Conservation (phyloP, 495 filamentous ascomycete species). For the Haplographium delicatum region DNA sequence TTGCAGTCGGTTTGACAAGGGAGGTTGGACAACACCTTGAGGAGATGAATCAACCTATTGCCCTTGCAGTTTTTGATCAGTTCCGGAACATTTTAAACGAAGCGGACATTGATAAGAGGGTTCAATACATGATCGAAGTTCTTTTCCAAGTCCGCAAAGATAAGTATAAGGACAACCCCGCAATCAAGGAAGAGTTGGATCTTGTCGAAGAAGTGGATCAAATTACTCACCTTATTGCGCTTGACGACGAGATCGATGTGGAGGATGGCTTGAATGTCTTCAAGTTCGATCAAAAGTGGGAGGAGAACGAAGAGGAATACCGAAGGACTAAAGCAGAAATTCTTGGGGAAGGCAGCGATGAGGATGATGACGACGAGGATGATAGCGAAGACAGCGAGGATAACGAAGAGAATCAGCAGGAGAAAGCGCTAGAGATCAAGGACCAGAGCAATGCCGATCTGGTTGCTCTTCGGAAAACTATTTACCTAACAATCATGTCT, state of each 20-base stretch:
- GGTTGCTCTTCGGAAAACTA: constrained; percentile 85
- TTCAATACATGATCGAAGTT: constrained; percentile 98
- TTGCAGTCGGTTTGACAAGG: constrained; percentile 84
- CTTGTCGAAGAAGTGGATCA: constrained; percentile 96
- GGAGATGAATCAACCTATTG: constrained; percentile 83
- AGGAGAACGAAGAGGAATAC: constrained; percentile 88
- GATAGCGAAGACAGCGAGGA: constrained; percentile 71
- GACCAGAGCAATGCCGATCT: constrained; percentile 95
- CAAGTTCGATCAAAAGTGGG: constrained; percentile 86
- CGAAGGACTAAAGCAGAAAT: constrained; percentile 88
- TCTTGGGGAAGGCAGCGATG: constrained; percentile 81
- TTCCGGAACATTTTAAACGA: constrained; percentile 94
- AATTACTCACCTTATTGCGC: constrained; percentile 75
- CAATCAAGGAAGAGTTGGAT: constrained; percentile 89
- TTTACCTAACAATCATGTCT: constrained; percentile 97
- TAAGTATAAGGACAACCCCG: constrained; percentile 88
- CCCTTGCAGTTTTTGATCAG: constrained; percentile 87
- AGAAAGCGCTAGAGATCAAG: constrained; percentile 82
- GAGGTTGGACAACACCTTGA: constrained; percentile 93
- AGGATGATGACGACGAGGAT: constrained; percentile 64
- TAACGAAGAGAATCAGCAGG: constrained; percentile 69
- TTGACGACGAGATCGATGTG: constrained; percentile 77
- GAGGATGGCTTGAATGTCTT: constrained; percentile 90
- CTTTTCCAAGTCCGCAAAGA: constrained; percentile 96
- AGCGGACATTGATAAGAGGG: constrained; percentile 89